These are phyloP conservation scores for Aphanoascus verrucosus DNA, from an alignment of 2,329 filamentous ascomycete species.

Conservation along the genomic window DNA sequence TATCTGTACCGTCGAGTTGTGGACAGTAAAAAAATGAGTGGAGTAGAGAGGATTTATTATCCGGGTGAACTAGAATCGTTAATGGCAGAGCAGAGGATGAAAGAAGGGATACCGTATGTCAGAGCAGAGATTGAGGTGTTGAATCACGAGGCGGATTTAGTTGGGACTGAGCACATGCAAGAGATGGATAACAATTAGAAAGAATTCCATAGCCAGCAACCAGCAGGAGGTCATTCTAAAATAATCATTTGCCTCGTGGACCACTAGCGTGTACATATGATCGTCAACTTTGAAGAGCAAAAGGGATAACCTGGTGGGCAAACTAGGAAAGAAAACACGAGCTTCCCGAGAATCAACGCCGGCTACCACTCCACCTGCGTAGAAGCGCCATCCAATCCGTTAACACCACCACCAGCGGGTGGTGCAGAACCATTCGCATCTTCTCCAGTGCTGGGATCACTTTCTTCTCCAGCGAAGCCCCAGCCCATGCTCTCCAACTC, in stretches of 20 bases:
- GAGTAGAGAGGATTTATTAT: constrained; percentile 47
- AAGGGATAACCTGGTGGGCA: background rate
- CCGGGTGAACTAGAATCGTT: constrained; percentile 49
- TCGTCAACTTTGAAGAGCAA: background rate
- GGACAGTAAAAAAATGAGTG: constrained; percentile 42
- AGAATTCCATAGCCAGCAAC: background rate
- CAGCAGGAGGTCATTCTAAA: background rate
- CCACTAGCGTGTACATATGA: too few relatives aligned
- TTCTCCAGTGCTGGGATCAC: constrained; percentile 22
- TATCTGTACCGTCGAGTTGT: constrained; percentile 47
- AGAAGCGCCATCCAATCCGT: constrained; percentile 24
- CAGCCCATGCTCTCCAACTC: constrained; percentile 63
- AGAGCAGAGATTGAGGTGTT: constrained; percentile 40
- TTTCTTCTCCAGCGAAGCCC: constrained; percentile 33
- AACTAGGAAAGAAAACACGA: background rate
- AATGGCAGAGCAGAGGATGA: constrained; percentile 33
- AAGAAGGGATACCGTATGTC: constrained; percentile 41
- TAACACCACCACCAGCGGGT: constrained; percentile 16
- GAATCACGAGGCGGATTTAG: constrained; percentile 41
- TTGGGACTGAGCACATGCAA: constrained; percentile 23
- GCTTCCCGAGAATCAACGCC: background rate
- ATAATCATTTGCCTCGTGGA: too few relatives aligned
- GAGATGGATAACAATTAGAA: background rate
- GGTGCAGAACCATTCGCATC: constrained; percentile 21
- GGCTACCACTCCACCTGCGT: constrained; percentile 28